Base-by-base conservation (phyloP, 2,329 filamentous ascomycete species). In the Didymellaceae sp. region DNA sequence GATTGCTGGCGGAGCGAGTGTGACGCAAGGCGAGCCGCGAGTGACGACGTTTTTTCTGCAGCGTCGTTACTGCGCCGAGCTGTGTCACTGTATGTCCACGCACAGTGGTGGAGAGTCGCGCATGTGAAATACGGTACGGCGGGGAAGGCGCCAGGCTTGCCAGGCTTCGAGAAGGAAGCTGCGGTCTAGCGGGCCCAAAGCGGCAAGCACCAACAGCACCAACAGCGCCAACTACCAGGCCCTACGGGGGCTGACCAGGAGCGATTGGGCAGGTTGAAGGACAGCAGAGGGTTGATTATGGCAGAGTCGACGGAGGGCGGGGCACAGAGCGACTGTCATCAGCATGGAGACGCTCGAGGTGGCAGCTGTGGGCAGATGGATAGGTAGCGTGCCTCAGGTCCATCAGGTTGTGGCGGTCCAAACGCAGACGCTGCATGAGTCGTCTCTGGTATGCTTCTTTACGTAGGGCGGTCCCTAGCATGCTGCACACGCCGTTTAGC, bases 11-110 rank as follows among this genome's bases (percentile, higher is more conserved):
- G 45, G 37, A 34, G 25, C 38, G 35, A 45, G 48, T 42, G 42
- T 45, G 49, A 52, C 38, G 49, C 54, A 48, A 56, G 40, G 48
- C 44, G 28, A 52, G 53, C 43, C 42, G 45, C 45, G 42, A 50
- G 45, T 34, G 54, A 54, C 42, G 45, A 38, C 43, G 44, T 13
- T 30, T 38, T 35, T 26, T 45, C 46, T 54, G 50, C 42, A 40
- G 39, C 28, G 47, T 51, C 35, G 47, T 35, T n/a, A n/a, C n/a
- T n/a, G n/a, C n/a, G n/a, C n/a, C n/a, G n/a, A n/a, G n/a, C n/a
- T 51, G 32, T 35, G 53, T 34, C 39, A 37, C 8, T 45, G 42
- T 13, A 28, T 9, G 43, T 33, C 18, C 43, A 47, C 43, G 35
- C 33, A 55, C 46, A 25, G 50, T 37, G 30, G 43, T 33, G 35